These are phyloP conservation scores for Diplosphaera chodatii DNA, from an alignment of 139 green algal genomes.

Conservation along the genomic window DNA sequence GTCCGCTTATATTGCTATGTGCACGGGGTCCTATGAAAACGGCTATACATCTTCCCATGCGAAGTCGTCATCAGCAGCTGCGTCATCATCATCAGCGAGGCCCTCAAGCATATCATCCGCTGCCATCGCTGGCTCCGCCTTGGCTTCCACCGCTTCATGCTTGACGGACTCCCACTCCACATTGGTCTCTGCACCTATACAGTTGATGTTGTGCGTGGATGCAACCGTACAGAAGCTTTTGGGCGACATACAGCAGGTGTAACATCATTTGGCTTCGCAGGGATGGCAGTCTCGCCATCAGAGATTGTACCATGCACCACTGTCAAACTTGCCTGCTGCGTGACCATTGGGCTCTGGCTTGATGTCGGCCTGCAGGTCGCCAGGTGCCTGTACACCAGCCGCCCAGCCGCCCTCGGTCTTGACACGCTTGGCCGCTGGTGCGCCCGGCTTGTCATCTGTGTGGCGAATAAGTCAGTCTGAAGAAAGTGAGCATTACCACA, in stretches of 20 bases:
- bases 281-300: too few relatives aligned
- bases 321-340: neutral
- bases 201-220: too few relatives aligned
- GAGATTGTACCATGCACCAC: too few relatives aligned
- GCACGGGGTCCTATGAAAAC: too few relatives aligned
- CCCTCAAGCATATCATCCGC: neutral
- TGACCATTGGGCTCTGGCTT: neutral
- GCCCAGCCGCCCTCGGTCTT: neutral
- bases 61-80: neutral
- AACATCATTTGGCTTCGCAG: too few relatives aligned
- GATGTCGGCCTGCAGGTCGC: neutral
- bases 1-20: too few relatives aligned
- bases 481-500: too few relatives aligned
- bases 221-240: too few relatives aligned
- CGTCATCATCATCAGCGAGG: neutral
- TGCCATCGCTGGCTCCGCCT: neutral
- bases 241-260: too few relatives aligned
- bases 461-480: too few relatives aligned
- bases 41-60: neutral
- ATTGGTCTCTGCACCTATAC: neutral
- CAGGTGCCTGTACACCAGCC: too few relatives aligned
- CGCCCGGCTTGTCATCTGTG: neutral
- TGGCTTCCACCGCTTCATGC: neutral
- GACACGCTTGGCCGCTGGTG: neutral
- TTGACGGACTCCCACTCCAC: neutral